Base-by-base conservation (phyloP, 192 early-diverging fungal genomes). In the Rhizophagus prolifer region DNA sequence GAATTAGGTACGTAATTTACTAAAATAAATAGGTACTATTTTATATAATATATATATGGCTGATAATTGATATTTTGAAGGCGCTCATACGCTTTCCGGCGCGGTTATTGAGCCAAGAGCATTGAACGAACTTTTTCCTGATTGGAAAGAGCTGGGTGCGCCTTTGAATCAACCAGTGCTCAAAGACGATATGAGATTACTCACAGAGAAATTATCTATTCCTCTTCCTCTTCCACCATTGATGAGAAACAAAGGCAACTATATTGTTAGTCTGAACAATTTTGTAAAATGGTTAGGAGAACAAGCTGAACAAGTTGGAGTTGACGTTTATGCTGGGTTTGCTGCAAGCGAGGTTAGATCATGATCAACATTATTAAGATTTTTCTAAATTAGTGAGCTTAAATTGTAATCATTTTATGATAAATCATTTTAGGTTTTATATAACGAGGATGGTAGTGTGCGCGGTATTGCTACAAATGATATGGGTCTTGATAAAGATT, bases 221-320 rank as follows among this genome's bases (percentile, higher is more conserved):
- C 96, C 96, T 5, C 70, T 98, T 41, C 92, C 92, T 54, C 95
- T 97, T 69, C 96, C 96, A 58, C 95, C 97, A 75, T 91, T 94
- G 75, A 95, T 98, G 95, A 92, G 88, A 86, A 99, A 99, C 85
- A 83, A 94, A 80, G 96, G 96, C 60, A 99, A 99, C 82, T 99
- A 96, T 84, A 97, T 99, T 80, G 92, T 99, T 10, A 96, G 95
- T 9, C 83, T 99, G 62, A 94, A 89, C 79, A 95, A 96, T 81
- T 95, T 97, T 82, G 92, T 94, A 65, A 90, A 91, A 81, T 99
- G 97, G 97, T 84, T 99, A 30, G 96, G 96, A 63, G 95, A 97
- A 78, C 93, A 96, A 77, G 97, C 97, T 38, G 97, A 98, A 81
- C 96, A 97, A 79, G 82, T 91, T 25, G 96, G 96, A 46, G 96